These are phyloP conservation scores for Fusarium nygamai DNA, from an alignment of 2,329 filamentous ascomycete genomes.

Conservation along the genomic window DNA sequence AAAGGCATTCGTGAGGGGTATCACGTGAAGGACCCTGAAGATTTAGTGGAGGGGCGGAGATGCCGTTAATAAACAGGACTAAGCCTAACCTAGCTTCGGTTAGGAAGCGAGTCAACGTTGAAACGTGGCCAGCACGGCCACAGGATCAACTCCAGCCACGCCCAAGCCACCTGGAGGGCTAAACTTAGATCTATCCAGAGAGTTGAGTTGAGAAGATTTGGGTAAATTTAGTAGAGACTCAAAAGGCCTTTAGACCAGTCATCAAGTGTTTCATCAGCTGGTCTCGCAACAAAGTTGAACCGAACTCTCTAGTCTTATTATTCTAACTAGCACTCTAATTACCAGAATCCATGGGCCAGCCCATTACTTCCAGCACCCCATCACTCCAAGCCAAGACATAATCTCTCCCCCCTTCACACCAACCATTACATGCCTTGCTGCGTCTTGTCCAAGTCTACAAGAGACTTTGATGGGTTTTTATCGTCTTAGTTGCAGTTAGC, in stretches of 20 bases:
- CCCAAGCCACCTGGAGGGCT: background rate
- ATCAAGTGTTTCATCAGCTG: too few species aligned
- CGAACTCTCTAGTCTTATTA: background rate
- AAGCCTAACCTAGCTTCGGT: background rate
- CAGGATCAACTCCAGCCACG: background rate
- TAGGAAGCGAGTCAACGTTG: background rate
- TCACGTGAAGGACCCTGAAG: slow-evolving; percentile 18
- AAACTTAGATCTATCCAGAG: too few species aligned
- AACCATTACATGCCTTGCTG: background rate
- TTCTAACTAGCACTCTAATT: background rate
- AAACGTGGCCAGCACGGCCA: background rate
- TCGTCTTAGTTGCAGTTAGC: slow-evolving; percentile 5
- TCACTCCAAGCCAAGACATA: background rate
- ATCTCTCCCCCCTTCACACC: background rate
- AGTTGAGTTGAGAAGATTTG: too few species aligned
- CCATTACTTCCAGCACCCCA: background rate
- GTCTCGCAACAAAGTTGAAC: background rate
- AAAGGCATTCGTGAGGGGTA: background rate
- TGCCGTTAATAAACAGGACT: background rate
- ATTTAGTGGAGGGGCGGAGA: background rate
- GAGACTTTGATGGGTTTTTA: background rate
- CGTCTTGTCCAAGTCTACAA: accelerated
- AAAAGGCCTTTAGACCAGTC: accelerated
- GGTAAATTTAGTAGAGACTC: too few species aligned
- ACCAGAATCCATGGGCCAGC: slow-evolving; percentile 1